Percentiles rank a stretch among this genome's conserved stretches.
Conservation (phyloP, 139 green algal species). For the Chlorella sp. region DNA sequence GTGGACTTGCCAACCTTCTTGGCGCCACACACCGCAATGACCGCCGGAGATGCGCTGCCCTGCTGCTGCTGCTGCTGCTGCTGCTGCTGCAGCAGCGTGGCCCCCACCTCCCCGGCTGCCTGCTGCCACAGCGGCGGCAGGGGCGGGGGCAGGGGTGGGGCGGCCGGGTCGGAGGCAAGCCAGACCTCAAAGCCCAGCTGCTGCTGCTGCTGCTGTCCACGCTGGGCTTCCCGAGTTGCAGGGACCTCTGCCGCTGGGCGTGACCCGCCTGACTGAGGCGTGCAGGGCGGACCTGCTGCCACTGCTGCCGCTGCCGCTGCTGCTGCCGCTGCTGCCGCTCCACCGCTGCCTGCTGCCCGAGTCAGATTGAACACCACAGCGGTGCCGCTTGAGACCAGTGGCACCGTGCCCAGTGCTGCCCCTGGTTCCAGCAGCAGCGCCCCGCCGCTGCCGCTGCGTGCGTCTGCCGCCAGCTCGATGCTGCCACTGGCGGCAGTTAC, state of each 20-base stretch:
- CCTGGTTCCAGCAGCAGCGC: slow-evolving; percentile 17
- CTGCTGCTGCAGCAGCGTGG: not conserved
- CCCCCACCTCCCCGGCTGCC: slow-evolving; percentile 15
- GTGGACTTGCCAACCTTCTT: slow-evolving; percentile 91
- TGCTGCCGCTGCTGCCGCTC: not conserved
- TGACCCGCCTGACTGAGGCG: not conserved
- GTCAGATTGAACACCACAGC: not conserved
- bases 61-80: slow-evolving; percentile 12
- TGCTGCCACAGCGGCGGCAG: slow-evolving; percentile 38
- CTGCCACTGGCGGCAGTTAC: not conserved
- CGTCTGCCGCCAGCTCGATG: slow-evolving; percentile 28
- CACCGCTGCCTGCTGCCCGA: not conserved
- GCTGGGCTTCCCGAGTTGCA: not conserved
- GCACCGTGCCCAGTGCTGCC: not conserved
- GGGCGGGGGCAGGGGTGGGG: not conserved
- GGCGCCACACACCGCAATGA: slow-evolving; percentile 73
- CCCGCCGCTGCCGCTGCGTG: not conserved
- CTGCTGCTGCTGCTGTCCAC: not conserved
- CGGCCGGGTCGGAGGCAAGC: slow-evolving; percentile 8
- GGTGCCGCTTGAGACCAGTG: not conserved
- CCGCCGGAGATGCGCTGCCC: not conserved
- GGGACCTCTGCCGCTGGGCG: not conserved
- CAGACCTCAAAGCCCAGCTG: slow-evolving; percentile 17
- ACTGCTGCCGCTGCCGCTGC: not conserved
- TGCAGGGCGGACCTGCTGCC: not conserved